A percentile compares a stretch with the other conserved stretches of the same genome.
Evolutionary conservation across 2,329 filamentous ascomycete species (phyloP).

Genomic region (Cladophialophora carrionii): DNA sequence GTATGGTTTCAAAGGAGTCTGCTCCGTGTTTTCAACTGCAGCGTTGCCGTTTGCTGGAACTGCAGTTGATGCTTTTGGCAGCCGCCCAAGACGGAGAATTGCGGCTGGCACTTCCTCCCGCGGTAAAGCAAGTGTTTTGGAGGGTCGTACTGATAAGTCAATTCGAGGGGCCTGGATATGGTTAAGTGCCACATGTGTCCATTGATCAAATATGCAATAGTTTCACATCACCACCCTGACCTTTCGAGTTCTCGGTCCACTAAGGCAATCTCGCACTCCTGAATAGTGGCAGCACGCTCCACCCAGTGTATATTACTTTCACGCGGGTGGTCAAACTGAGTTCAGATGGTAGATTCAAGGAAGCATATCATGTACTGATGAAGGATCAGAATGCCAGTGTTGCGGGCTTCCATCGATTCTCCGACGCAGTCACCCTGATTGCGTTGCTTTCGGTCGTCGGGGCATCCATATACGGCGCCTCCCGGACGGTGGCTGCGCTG

Average conservation of each 20-base stretch:
- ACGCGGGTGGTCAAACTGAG: conserved; percentile 73
- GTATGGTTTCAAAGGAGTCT: conserved; percentile 68
- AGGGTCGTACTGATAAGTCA: conserved; percentile 67
- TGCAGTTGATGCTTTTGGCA: conserved; percentile 63
- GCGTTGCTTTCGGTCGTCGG: conserved; percentile 90
- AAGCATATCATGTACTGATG: neutral
- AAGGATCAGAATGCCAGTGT: conserved; percentile 73
- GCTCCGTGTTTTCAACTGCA: conserved; percentile 65
- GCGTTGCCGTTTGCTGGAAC: conserved; percentile 66
- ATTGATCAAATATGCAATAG: conserved; percentile 8
- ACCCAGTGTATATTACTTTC: conserved; percentile 79
- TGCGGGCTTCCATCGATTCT: conserved; percentile 75
- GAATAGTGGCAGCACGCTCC: conserved; percentile 57
- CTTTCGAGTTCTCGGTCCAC: conserved; percentile 75
- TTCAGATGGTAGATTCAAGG: neutral
- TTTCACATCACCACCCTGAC: conserved; percentile 86
- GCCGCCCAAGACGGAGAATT: conserved; percentile 62
- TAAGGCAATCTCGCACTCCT: conserved; percentile 69
- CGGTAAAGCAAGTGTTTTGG: conserved; percentile 91
- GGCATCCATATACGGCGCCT: conserved; percentile 87
- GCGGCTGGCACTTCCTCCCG: conserved; percentile 74
- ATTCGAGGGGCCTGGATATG: neutral
- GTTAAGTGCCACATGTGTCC: neutral
- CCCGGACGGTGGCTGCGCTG: conserved; percentile 82
- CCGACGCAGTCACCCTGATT: conserved; percentile 93